Evolutionary conservation across 2,329 filamentous ascomycete genomes (phyloP), one percentile per base, ranked within the genome.

Genomic region (Lachnellula occidentalis): DNA sequence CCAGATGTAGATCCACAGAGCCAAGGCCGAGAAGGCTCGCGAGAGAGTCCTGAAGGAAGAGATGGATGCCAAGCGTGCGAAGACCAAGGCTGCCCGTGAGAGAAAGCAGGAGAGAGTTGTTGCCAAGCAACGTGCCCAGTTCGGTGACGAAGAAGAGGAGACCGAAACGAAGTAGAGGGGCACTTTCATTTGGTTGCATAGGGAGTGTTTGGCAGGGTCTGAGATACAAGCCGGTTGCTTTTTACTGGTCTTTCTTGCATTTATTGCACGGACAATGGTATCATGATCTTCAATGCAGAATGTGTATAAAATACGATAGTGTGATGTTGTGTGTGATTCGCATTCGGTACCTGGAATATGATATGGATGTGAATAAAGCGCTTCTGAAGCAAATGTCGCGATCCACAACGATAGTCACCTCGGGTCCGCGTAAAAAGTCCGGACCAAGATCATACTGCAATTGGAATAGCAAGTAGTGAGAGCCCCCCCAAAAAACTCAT

Each of bases 1-100:
- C 57, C 41, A 50, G 41, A 55, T 37, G 45, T 45, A 99, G 94
- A 97, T 99, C 76, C 94, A 99, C 89, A 95, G 92, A 80, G 94
- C 94, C 81, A 99, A 99, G 90, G 94, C 94, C 71, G 94, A 99
- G 90, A 95, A 95, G 83, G 84, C 85, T 66, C 94, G 94, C 78
- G 94, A 97, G 88, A 86, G 86, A 79, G 79, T 86, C 73, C 85
- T 99, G 78, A 92, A 95, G 88, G 92, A 97, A 76, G 92, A 97
- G 83, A 99, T 99, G 94, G 94, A 97, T 76, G 90, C 89, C 83
- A 97, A 96, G 87, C 91, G 94, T 81, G 90, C 91, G 77, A 96
- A 96, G 91, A 97, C 91, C 86, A 97, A 96, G 92, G 94, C 94
- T 74, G 94, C 94, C 71, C 91, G 94, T 80, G 94, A 97, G 88